Evolutionary conservation across 176 grass and related monocot genomes (phyloP).

Genomic region (Paspalum vaginatum): DNA sequence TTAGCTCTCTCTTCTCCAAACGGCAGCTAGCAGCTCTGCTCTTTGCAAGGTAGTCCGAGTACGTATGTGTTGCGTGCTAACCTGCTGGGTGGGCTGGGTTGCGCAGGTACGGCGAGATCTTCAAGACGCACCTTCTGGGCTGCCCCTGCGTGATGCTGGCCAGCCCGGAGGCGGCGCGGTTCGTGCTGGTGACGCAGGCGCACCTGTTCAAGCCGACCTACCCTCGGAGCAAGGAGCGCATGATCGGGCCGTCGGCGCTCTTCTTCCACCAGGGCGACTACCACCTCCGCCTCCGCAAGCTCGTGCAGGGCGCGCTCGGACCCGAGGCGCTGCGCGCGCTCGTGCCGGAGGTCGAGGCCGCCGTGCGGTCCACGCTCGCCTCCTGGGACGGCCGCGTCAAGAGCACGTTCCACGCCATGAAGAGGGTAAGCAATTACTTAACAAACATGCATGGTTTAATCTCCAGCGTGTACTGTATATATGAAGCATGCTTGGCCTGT

Average conservation of each 20-base stretch:
- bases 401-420: conserved; percentile 78
- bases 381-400: conserved; percentile 47
- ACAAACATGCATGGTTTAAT: too few species aligned
- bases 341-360: conserved; percentile 61
- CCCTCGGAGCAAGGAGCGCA: conserved; percentile 87
- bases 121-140: conserved; percentile 82
- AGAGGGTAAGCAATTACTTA: conserved; percentile 53
- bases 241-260: conserved; percentile 89
- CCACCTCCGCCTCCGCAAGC: conserved; percentile 71
- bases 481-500: neutral
- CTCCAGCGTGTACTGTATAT: too few species aligned
- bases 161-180: conserved; percentile 92
- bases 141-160: conserved; percentile 98
- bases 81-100: neutral
- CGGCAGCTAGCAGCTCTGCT: too few species aligned
- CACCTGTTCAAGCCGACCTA: conserved; percentile 94
- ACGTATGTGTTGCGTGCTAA: too few species aligned
- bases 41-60: too few species aligned
- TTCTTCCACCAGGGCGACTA: conserved; percentile 99
- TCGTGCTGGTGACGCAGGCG: conserved; percentile 75
- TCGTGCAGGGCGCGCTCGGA: conserved; percentile 71
- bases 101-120: conserved; percentile 86
- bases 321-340: conserved; percentile 68
- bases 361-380: conserved; percentile 49
- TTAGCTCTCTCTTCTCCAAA: neutral